A percentile compares a stretch with the other conserved stretches of the same genome.
These are phyloP conservation scores for Suillus subaureus DNA, from an alignment of 768 basidiomycete species.

Conservation along the genomic window DNA sequence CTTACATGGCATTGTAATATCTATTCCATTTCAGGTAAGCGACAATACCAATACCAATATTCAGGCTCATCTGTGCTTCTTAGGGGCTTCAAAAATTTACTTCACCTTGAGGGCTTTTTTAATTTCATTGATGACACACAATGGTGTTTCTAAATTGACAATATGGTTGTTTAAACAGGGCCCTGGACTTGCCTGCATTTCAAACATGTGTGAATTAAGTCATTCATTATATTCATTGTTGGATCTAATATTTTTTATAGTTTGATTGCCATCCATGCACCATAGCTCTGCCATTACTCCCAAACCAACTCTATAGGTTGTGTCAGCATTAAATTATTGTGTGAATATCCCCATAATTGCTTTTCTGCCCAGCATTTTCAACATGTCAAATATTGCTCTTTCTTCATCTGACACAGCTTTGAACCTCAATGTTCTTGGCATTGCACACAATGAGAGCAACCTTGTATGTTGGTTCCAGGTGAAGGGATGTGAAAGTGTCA, in stretches of 20 bases:
- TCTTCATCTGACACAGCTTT: background rate
- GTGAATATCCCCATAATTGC: background rate
- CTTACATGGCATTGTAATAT: too few species aligned
- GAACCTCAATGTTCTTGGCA: background rate
- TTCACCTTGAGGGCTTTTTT: too few species aligned
- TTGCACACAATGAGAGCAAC: too few species aligned
- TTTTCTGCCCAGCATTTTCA: background rate
- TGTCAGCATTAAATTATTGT: background rate
- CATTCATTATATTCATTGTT: background rate
- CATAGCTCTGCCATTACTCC: background rate
- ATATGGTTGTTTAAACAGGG: too few species aligned
- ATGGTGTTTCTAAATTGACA: too few species aligned
- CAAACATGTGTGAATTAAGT: background rate
- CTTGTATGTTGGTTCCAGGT: background rate
- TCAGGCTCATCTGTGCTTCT: too few species aligned
- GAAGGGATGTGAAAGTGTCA: background rate
- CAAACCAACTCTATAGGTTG: background rate
- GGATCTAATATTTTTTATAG: background rate
- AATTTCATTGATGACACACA: background rate
- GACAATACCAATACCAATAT: background rate
- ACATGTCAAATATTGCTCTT: background rate
- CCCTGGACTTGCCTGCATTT: too few species aligned
- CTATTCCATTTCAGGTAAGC: background rate
- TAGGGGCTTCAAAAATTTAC: too few species aligned
- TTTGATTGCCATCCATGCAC: background rate